Evolutionary conservation across 352 stramenopile genomes (phyloP), one percentile per base, ranked within the genome.

Genomic region (Globisporangium emineosum): DNA sequence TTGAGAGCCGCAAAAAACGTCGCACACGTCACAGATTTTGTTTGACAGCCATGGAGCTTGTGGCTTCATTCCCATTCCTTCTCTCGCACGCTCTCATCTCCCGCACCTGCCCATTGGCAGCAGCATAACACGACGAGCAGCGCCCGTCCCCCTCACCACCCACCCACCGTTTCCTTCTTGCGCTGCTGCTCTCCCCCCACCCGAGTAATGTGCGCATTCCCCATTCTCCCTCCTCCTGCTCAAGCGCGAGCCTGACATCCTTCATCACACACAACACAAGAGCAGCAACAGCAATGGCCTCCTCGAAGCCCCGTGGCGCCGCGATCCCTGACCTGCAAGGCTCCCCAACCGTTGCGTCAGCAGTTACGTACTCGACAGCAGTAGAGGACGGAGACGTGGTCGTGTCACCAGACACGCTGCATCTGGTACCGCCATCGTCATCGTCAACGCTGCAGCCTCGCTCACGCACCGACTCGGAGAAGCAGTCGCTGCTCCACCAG

Each of bases 401-500:
- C 12, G 23, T 59, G 21, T 65, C 60, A 17, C 40, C 60, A 0
- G 47, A 65, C 4, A 30, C 60, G n/a, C 60, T 32, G 17, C 49
- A 13, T 4, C 37, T 43, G 13, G 37, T 15, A 15, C 40, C 40
- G 12, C 55, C 30, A 37, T 32, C 8, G 21, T n/a, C 42, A 12
- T 35, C 43, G 45, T n/a, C n/a, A n/a, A n/a, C n/a, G n/a, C n/a
- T n/a, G n/a, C 19, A 30, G 42, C 23, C 45, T 21, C 58, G 19
- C 17, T 25, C 27, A 10, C 57, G 58, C 12, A 33, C 47, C 15
- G 59, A 57, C 13, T 25, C 42, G 19, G 63, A 69, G 50, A 60
- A 69, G 29, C 21, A 15, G 56, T 69, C 63, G 37, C 63, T 69
- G 37, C 49, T 69, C 27, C 63, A 45, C 49, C 43, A 69, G 37